Percentiles rank a stretch among this genome's conserved stretches.
phyloP scores from a whole-genome alignment of 2,329 filamentous ascomycete species.

The Cryphonectria nitschkei region DNA sequence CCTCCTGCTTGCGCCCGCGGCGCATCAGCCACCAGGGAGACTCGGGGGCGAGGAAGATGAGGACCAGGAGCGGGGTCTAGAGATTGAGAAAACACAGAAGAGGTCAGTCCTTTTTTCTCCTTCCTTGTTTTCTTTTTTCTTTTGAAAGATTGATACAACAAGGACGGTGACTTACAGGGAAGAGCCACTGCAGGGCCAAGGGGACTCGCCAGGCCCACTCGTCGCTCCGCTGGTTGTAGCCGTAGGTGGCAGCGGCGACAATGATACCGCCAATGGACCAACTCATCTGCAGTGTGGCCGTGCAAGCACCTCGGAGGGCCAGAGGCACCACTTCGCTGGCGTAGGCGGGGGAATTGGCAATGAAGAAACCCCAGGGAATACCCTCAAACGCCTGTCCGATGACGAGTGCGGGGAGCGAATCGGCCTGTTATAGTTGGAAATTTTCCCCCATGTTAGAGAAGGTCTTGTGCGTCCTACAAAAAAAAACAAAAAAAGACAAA shows the following conservation, averaged over 20 bases:
- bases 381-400: conserved; percentile 62
- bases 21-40: conserved; percentile 61
- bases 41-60: conserved; percentile 55
- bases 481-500: no score
- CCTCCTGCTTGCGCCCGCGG: conserved; percentile 49
- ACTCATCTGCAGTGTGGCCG: conserved; percentile 68
- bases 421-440: conserved; percentile 32
- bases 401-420: conserved; percentile 50
- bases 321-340: conserved; percentile 65
- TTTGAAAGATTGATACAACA: no score
- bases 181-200: conserved; percentile 62
- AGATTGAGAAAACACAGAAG: not conserved
- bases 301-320: conserved; percentile 58
- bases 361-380: conserved; percentile 68
- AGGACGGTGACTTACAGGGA: conserved; percentile 42
- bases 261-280: conserved; percentile 67
- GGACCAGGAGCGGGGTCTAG: conserved; percentile 51
- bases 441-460: not conserved
- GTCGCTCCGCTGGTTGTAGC: conserved; percentile 47
- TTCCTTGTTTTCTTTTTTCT: no score
- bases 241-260: conserved; percentile 60
- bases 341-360: conserved; percentile 67
- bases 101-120: not conserved
- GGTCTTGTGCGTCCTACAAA: no score
- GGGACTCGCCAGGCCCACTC: conserved; percentile 51